Base-by-base conservation (phyloP, 805 yeast genomes). In the Lachancea sp. region DNA sequence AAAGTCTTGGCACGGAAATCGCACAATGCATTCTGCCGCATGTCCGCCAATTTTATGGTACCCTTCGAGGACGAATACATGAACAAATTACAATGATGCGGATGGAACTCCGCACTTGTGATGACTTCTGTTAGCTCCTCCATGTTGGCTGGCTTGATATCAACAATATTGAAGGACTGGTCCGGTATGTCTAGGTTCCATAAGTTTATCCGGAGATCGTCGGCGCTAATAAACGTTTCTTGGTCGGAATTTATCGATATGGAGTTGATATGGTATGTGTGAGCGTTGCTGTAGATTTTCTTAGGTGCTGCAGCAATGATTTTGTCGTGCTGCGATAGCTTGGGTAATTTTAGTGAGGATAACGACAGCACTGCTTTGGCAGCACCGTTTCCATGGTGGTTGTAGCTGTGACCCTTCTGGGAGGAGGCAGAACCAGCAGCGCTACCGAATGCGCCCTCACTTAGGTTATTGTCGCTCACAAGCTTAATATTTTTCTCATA, bases 121-220 rank as follows among this genome's bases (percentile, higher is more conserved):
- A 92, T 90, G 38, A 92, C 98, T 64, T 92, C 98, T 8, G 98
- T 90, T 54, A 92, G 75, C 67, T 92, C 99, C 69, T 92, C 99
- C 98, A 92, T 94, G 64, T 88, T 88, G 5, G 88, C 85, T 8
- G 99, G 99, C 63, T 94, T 88, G 57, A 92, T 92, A 66, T 92
- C 98, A 43, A 92, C 97, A 50, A 92, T 92, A 64, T 92, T 94
- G 67, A 92, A 92, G 54, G 89, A 78, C 67, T 90, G 96, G 64
- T 90, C 96, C 16, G 96, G 87, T 52, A 88, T 84, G 40, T 86
- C 88, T 51, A 89, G 71, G 63, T 90, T 89, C 99, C 99, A 92
- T 49, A 92, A 69, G 63, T 92, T 92, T 58, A 92, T 83, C 59
- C 99, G 77, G 60, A 92, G 74, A 65, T 92, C 99, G 67, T 92